A percentile compares a stretch with the other conserved stretches of the same genome.
Conservation (phyloP, 2,329 filamentous ascomycete genomes). For the Diplodia intermedia region DNA sequence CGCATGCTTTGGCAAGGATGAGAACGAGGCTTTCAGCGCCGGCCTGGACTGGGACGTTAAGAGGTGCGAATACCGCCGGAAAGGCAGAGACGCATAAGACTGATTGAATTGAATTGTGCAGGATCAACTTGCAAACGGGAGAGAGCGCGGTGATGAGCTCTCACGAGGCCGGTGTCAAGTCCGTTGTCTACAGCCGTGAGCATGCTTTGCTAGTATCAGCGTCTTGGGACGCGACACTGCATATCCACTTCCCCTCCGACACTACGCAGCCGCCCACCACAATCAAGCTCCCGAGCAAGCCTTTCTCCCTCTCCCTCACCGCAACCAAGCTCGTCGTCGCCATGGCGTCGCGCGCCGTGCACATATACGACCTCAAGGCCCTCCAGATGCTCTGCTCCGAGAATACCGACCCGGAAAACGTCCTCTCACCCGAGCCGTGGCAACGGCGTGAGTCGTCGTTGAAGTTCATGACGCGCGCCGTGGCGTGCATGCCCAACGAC, state of each 20-base stretch:
- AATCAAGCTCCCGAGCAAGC: constrained; percentile 80
- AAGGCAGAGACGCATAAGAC: neutral
- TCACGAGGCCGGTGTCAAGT: constrained; percentile 80
- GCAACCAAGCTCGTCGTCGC: constrained; percentile 89
- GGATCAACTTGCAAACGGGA: constrained; percentile 74
- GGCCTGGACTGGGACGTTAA: constrained; percentile 88
- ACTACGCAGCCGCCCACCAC: constrained; percentile 63
- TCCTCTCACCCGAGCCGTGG: constrained; percentile 75
- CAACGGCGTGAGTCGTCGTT: constrained; percentile 92
- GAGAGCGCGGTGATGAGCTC: constrained; percentile 77
- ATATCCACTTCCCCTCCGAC: constrained; percentile 74
- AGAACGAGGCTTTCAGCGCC: constrained; percentile 83
- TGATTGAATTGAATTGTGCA: constrained; percentile 40
- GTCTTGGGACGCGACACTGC: constrained; percentile 91
- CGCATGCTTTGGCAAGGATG: constrained; percentile 85
- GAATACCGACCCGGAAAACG: constrained; percentile 50
- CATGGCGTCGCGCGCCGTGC: constrained; percentile 91
- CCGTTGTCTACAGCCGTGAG: constrained; percentile 79
- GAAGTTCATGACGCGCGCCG: constrained; percentile 93
- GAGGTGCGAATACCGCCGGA: constrained; percentile 58
- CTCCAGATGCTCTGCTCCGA: constrained; percentile 65
- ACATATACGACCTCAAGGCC: constrained; percentile 87
- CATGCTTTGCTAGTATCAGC: constrained; percentile 83
- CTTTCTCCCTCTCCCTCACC: constrained; percentile 81
- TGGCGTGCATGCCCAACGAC: constrained; percentile 96